Evolutionary conservation across 257 asterid species (phyloP).

Genomic region (Plantago major): DNA sequence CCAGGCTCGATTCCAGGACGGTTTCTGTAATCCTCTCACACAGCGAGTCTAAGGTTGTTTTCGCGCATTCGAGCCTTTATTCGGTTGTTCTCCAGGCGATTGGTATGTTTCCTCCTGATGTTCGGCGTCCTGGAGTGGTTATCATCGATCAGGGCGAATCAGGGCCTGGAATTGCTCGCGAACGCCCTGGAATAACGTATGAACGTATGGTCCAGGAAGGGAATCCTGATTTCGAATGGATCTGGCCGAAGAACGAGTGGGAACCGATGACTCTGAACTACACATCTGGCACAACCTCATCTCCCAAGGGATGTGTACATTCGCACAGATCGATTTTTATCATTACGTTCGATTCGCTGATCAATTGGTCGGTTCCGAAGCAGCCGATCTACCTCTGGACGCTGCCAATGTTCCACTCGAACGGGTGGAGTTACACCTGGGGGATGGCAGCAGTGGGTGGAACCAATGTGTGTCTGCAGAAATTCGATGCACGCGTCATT

Average conservation of each 20-base stretch:
- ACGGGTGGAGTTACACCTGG: constrained; percentile 96
- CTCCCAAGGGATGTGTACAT: constrained; percentile 9
- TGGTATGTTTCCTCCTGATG: not conserved
- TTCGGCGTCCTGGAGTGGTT: not conserved
- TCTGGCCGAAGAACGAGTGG: constrained; percentile 1
- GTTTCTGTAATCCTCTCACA: constrained; percentile 4
- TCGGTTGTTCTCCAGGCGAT: not conserved
- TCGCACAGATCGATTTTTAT: constrained; percentile 11
- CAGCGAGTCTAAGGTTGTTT: constrained; percentile 1
- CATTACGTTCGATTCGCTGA: constrained; percentile 50
- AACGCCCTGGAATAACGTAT: not conserved
- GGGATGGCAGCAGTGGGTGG: constrained; percentile 92
- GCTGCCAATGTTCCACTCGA: constrained; percentile 81
- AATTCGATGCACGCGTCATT: constrained; percentile 41
- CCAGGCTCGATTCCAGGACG: not conserved
- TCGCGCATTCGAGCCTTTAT: not conserved
- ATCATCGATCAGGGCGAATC: not conserved
- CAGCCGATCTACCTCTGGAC: constrained; percentile 76
- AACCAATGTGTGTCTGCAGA: constrained; percentile 59
- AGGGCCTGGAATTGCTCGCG: not conserved
- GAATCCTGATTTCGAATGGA: not conserved
- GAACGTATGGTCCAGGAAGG: constrained; percentile 1
- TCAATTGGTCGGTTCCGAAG: constrained; percentile 58
- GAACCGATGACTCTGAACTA: constrained; percentile 13
- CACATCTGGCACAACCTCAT: constrained; percentile 7